Evolutionary conservation across 345 rosid genomes (phyloP).

Genomic region (Acer saccharum): DNA sequence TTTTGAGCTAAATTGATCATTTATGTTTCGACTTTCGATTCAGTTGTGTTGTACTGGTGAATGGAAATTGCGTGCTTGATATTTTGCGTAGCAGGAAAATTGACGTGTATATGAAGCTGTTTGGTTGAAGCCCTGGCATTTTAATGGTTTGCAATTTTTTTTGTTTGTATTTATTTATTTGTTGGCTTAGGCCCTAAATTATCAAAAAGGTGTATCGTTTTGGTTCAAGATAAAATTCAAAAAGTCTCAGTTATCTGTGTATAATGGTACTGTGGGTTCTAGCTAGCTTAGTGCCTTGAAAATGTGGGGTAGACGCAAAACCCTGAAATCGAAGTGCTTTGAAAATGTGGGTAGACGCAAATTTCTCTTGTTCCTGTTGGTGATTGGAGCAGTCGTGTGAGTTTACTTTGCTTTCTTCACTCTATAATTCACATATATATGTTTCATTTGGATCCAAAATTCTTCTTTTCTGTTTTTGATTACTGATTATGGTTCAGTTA

Average conservation of each 20-base stretch:
- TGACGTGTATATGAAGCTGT: neutral
- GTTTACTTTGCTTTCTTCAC: slow-evolving; percentile 11
- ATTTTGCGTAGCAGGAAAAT: neutral
- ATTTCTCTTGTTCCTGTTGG: slow-evolving; percentile 53
- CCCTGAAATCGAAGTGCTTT: neutral
- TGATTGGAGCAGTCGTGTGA: slow-evolving; percentile 67
- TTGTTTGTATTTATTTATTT: neutral
- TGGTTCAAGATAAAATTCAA: neutral
- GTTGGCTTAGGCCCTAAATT: neutral
- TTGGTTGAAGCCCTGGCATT: slow-evolving; percentile 10
- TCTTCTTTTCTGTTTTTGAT: neutral
- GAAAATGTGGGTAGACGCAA: slow-evolving; percentile 49
- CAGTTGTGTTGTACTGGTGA: neutral
- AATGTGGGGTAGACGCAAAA: neutral
- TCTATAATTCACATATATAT: neutral
- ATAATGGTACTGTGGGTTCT: neutral
- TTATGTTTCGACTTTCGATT: neutral
- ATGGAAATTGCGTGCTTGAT: neutral
- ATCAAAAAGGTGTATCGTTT: neutral
- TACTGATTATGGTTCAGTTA: neutral
- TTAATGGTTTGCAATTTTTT: neutral
- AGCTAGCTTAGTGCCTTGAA: neutral
- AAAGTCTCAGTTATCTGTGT: neutral
- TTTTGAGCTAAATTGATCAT: neutral
- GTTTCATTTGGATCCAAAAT: neutral